Conservation (phyloP, 2,329 filamentous ascomycete genomes). For the Leptographium radiaticola region DNA sequence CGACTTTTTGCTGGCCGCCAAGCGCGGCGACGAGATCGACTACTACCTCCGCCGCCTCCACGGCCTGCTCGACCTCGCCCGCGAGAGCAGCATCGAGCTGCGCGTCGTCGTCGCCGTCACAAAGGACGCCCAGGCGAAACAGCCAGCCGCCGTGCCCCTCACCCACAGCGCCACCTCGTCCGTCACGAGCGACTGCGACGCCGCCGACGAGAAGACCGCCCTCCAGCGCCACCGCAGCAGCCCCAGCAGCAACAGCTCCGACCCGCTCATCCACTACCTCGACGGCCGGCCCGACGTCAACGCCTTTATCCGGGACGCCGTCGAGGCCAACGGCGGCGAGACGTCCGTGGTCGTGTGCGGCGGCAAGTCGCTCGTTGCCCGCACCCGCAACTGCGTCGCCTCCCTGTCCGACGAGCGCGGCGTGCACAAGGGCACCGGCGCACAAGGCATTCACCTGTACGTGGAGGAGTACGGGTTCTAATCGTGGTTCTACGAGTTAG, state of each 20-base stretch:
- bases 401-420: constrained; percentile 45
- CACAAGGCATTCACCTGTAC: constrained; percentile 47
- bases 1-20: constrained; percentile 39
- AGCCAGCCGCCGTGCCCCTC: not conserved
- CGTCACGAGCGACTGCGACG: not conserved
- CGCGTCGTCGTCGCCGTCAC: constrained; percentile 43
- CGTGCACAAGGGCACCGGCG: constrained; percentile 51
- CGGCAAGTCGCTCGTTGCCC: constrained; percentile 39
- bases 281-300: constrained; percentile 36
- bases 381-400: constrained; percentile 41
- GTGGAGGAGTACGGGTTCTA: constrained; percentile 41
- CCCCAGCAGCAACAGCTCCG: constrained; percentile 14
- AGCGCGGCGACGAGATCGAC: constrained; percentile 37
- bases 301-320: constrained; percentile 35
- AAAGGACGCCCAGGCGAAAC: constrained; percentile 11
- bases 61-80: constrained; percentile 28
- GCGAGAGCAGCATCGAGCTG: constrained; percentile 33
- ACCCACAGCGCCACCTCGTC: constrained; percentile 3
- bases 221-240: constrained; percentile 9
- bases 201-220: constrained; percentile 12
- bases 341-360: constrained; percentile 49
- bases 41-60: constrained; percentile 40
- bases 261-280: constrained; percentile 31
- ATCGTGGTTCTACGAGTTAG: not conserved
- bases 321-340: constrained; percentile 46